A percentile compares a stretch with the other conserved stretches of the same genome.
phyloP scores from a whole-genome alignment of 805 yeast species.

The Komagataella phaffii region DNA sequence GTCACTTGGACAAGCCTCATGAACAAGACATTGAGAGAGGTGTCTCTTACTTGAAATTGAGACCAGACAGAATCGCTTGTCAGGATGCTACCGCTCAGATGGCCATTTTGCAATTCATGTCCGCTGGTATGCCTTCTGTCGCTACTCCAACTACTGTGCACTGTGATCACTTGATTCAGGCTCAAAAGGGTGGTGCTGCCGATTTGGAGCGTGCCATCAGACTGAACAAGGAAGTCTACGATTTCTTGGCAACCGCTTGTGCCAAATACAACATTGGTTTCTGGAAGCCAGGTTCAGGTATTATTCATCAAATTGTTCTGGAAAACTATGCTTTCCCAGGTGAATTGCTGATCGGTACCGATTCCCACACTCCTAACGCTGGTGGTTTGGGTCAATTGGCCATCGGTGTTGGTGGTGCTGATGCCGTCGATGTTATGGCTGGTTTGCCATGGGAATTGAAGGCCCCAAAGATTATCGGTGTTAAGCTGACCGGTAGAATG shows the following conservation, averaged over 20 bases:
- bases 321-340: constrained; percentile 98
- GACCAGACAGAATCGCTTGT: constrained; percentile 98
- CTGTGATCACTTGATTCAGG: constrained; percentile 97
- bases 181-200: constrained; percentile 79
- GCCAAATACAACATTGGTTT: constrained; percentile 93
- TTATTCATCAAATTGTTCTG: constrained; percentile 93
- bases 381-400: constrained; percentile 98
- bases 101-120: constrained; percentile 98
- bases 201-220: constrained; percentile 75
- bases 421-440: constrained; percentile 95
- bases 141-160: constrained; percentile 94
- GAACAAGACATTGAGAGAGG: constrained; percentile 71
- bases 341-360: constrained; percentile 93
- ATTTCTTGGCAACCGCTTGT: constrained; percentile 85
- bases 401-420: constrained; percentile 99
- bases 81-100: constrained; percentile 99
- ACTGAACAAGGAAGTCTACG: constrained; percentile 89
- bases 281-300: constrained; percentile 99
- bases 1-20: constrained; percentile 84
- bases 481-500: constrained; percentile 79
- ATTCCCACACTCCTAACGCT: constrained; percentile 97
- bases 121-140: constrained; percentile 79
- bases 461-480: constrained; percentile 93
- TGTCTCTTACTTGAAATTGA: constrained; percentile 74
- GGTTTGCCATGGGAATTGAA: constrained; percentile 98